Conservation (phyloP, 2,329 filamentous ascomycete species). For the Alternaria rosae region DNA sequence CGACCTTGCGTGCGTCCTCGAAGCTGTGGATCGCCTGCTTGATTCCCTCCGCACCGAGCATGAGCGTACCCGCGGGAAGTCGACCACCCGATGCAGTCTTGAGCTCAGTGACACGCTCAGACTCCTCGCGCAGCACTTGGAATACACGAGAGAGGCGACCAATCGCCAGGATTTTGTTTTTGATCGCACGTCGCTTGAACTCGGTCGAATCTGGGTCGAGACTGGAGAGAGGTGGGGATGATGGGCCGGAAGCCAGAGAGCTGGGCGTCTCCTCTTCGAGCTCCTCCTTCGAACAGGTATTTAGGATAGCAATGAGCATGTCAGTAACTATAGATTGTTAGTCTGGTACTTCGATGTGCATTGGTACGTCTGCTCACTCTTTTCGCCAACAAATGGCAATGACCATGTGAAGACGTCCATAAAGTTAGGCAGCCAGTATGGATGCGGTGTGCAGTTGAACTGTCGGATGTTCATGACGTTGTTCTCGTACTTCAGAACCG, state of each 20-base stretch:
- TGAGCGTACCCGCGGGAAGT: slow-evolving; percentile 91
- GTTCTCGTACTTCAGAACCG: slow-evolving; percentile 98
- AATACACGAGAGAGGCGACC: slow-evolving; percentile 96
- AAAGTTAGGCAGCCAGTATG: slow-evolving; percentile 99
- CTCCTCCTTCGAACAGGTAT: slow-evolving; percentile 98
- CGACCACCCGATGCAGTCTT: slow-evolving; percentile 95
- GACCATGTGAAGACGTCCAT: slow-evolving; percentile 99
- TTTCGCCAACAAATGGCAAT: slow-evolving; percentile 96
- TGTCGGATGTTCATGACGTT: slow-evolving; percentile 99
- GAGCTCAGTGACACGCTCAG: slow-evolving; percentile 93
- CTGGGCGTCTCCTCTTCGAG: slow-evolving; percentile 86
- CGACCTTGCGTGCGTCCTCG: slow-evolving; percentile 95
- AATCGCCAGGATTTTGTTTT: slow-evolving; percentile 99
- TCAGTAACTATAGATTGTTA: slow-evolving; percentile 71
- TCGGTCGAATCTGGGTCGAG: slow-evolving; percentile 87
- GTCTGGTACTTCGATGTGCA: background rate
- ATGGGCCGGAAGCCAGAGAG: slow-evolving; percentile 72
- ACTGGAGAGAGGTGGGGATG: slow-evolving; percentile 72
- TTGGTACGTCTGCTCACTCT: slow-evolving; percentile 56
- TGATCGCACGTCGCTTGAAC: slow-evolving; percentile 94
- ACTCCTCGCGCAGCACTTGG: slow-evolving; percentile 97
- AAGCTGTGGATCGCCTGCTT: slow-evolving; percentile 98
- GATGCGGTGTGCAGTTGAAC: slow-evolving; percentile 99
- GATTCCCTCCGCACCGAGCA: slow-evolving; percentile 97
- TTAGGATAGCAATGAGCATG: slow-evolving; percentile 98